These are phyloP conservation scores for Cucumis variabilis DNA, from an alignment of 331 rosid genomes.

Conservation along the genomic window DNA sequence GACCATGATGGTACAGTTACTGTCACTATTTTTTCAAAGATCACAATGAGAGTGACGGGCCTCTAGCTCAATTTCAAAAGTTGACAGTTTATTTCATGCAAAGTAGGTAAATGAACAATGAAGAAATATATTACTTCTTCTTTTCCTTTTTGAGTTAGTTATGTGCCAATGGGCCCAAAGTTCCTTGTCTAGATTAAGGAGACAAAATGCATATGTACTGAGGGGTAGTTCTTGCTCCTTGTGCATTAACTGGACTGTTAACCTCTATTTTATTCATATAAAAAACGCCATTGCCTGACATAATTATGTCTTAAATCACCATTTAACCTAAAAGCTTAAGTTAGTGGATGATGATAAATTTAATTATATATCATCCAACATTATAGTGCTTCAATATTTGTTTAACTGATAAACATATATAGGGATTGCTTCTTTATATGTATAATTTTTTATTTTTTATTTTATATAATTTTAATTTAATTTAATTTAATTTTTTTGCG, in stretches of 20 bases:
- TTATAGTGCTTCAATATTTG: background rate
- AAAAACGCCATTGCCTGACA: background rate
- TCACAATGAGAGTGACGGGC: background rate
- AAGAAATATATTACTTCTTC: background rate
- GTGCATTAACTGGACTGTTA: slow-evolving; percentile 1
- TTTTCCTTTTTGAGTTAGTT: background rate
- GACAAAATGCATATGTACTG: background rate
- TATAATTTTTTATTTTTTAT: background rate
- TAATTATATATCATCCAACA: too few relatives aligned
- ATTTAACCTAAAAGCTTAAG: too few relatives aligned
- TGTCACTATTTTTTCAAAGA: background rate
- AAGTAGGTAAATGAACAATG: background rate
- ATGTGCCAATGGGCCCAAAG: background rate
- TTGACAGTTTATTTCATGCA: background rate
- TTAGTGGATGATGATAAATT: too few relatives aligned
- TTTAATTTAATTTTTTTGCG: too few relatives aligned
- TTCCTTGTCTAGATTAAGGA: background rate
- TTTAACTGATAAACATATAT: background rate
- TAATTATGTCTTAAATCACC: background rate
- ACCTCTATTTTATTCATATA: slow-evolving; percentile 1
- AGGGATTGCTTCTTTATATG: background rate
- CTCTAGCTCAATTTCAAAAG: background rate
- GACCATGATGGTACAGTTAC: background rate
- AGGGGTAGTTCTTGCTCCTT: background rate
- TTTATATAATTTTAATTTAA: too few relatives aligned